These are phyloP conservation scores for Tulasnella sp. DNA, from an alignment of 768 basidiomycete species.

Conservation along the genomic window DNA sequence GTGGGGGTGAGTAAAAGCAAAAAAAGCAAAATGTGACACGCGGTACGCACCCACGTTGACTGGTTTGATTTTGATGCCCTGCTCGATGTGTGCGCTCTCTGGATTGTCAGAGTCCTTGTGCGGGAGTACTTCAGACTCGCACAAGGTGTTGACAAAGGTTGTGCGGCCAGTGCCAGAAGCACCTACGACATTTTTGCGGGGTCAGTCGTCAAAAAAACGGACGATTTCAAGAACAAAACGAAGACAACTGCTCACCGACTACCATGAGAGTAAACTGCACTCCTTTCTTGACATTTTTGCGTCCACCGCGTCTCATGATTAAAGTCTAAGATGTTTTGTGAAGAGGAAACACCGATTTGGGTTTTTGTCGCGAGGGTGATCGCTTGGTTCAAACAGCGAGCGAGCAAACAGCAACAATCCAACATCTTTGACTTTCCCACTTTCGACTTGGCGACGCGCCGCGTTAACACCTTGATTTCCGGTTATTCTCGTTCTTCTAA, in stretches of 20 bases:
- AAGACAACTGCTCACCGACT: constrained; percentile 52
- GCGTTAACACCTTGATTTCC: no score
- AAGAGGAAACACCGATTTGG: no score
- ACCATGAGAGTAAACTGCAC: constrained; percentile 98
- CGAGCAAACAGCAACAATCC: no score
- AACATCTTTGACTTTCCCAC: no score
- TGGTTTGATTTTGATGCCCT: constrained; percentile 89
- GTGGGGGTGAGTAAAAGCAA: background rate
- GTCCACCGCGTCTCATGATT: constrained; percentile 20
- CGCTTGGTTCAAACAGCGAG: no score
- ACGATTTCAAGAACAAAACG: constrained; percentile 13
- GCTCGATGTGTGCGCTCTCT: constrained; percentile 83
- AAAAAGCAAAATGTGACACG: background rate
- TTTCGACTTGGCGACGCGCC: no score
- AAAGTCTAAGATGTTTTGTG: no score
- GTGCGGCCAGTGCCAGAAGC: constrained; percentile 95
- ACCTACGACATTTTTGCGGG: constrained; percentile 37
- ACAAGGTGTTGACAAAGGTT: constrained; percentile 98
- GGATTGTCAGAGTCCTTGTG: constrained; percentile 82
- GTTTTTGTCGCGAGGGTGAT: no score
- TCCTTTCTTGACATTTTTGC: constrained; percentile 95
- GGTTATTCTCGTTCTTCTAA: no score
- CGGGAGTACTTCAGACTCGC: constrained; percentile 81
- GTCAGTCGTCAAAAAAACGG: constrained; percentile 16
- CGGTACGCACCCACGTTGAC: constrained; percentile 68